Conservation (phyloP, 1,284 basidiomycete species). For the Golubevia pallescens region DNA sequence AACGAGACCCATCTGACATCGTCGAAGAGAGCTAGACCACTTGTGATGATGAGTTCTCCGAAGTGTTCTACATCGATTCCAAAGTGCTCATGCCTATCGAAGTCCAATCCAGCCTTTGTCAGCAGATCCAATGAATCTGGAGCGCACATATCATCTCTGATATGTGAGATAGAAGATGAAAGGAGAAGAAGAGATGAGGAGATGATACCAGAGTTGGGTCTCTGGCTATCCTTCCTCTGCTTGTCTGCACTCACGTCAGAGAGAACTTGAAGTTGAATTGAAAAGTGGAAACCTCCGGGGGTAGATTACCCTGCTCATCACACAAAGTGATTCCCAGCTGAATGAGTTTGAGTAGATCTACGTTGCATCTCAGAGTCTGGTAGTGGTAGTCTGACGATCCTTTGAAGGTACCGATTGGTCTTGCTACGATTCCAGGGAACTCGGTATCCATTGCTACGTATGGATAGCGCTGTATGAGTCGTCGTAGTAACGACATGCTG, state of each 20-base stretch:
- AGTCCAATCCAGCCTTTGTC: conserved; percentile 93
- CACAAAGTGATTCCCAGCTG: conserved; percentile 94
- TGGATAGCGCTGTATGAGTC: conserved; percentile 85
- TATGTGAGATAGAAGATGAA: conserved; percentile 6
- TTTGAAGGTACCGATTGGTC: conserved; percentile 94
- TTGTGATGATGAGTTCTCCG: conserved; percentile 95
- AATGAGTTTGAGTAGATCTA: conserved; percentile 96
- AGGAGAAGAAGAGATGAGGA: neutral
- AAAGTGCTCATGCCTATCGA: conserved; percentile 87
- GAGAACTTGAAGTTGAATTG: conserved; percentile 97
- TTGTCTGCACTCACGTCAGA: neutral
- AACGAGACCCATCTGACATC: conserved; percentile 98
- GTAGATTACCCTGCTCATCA: conserved; percentile 88
- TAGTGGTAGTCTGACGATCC: conserved; percentile 98
- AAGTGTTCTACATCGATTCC: conserved; percentile 94
- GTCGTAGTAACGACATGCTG: conserved; percentile 87
- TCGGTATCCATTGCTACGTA: conserved; percentile 99
- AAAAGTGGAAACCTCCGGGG: conserved; percentile 85
- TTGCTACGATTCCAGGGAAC: conserved; percentile 96
- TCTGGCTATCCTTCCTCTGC: too few relatives aligned
- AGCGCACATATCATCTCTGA: conserved; percentile 94
- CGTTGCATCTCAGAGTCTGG: conserved; percentile 94
- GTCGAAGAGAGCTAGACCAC: conserved; percentile 85
- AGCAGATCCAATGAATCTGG: conserved; percentile 94
- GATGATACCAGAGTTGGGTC: conserved; percentile 4